Evolutionary conservation across 192 early-diverging fungal genomes (phyloP), one percentile per base, ranked within the genome.

Genomic region (Coemansia sp.): DNA sequence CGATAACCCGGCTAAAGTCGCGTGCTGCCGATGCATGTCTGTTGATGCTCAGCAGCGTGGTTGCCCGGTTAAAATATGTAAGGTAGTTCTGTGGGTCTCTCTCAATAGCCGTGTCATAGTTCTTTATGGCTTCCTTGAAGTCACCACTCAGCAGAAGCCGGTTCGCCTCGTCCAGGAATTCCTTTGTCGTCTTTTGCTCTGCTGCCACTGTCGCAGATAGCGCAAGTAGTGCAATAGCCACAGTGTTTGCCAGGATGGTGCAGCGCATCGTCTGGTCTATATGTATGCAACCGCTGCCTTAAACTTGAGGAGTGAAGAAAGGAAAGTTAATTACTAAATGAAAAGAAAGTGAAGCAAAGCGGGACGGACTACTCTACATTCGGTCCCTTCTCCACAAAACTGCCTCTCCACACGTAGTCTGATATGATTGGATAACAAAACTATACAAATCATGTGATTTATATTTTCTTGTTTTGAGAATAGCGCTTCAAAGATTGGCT

Each of bases 11-110:
- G 27, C 83, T 69, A 70, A 97, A 93, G 72, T 98, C 96, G 14
- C 81, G 74, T 1, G 93, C 57, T 4, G 96, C 96, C 39, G 85
- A 81, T 8, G 70, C 57, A 50, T 82, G 83, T 38, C 85, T 83
- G 47, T 89, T 91, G 23, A 94, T 57, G 18, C 83, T 83, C 40
- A 97, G 69, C 44, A 93, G 87, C 9, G 89, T 87, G 13, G 89
- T 86, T 0, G 94, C 96, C 45, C 94, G 83, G 66, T 89, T 86
- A 67, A 88, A 96, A 77, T 89, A 91, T n/a, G 87, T 87, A 10
- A 92, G 63, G 56, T 95, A 92, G 81, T 92, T 89, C 44, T 81
- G 71, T 10, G 91, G 89, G 57, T 98, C 93, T 37, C 70, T 66
- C 27, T 73, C 90, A 80, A 82, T 69, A 10, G 71, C 79, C 27